A percentile compares a stretch with the other conserved stretches of the same genome.
These are phyloP conservation scores for Pseudopyricularia javanii DNA, from an alignment of 2,329 filamentous ascomycete species.

Conservation along the genomic window DNA sequence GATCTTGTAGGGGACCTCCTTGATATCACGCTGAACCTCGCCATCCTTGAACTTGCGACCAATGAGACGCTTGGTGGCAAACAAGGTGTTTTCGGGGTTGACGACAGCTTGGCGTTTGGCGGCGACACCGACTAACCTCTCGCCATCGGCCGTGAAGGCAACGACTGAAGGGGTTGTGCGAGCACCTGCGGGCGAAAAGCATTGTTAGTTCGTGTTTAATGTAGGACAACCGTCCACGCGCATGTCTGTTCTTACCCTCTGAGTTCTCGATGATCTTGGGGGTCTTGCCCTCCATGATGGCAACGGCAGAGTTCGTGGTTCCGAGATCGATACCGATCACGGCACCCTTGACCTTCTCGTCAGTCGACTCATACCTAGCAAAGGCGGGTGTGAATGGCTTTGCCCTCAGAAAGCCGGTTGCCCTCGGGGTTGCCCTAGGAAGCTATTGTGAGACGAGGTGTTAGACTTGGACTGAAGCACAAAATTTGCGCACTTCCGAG, in stretches of 20 bases:
- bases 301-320: constrained; percentile 95
- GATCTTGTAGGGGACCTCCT: constrained; percentile 98
- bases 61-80: constrained; percentile 97
- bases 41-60: constrained; percentile 90
- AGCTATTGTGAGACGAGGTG: constrained; percentile 36
- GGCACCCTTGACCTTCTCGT: constrained; percentile 82
- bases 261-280: constrained; percentile 97
- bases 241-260: constrained; percentile 51
- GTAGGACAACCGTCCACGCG: neutral
- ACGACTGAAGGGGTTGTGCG: constrained; percentile 91
- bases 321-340: constrained; percentile 98
- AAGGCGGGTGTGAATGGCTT: constrained; percentile 62
- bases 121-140: constrained; percentile 91
- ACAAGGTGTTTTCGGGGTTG: constrained; percentile 96
- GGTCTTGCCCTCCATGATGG: constrained; percentile 92
- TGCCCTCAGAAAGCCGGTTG: constrained; percentile 49
- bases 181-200: constrained; percentile 42
- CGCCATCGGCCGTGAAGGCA: constrained; percentile 87
- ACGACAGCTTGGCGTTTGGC: constrained; percentile 97
- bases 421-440: constrained; percentile 63
- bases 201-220: constrained; percentile 5
- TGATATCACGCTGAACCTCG: constrained; percentile 93
- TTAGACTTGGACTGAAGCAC: constrained; percentile 10
- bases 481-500: constrained; percentile 6
- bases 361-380: constrained; percentile 66